Conservation (phyloP, 164 flowering plant species). For the Nymphaea thermarum region DNA sequence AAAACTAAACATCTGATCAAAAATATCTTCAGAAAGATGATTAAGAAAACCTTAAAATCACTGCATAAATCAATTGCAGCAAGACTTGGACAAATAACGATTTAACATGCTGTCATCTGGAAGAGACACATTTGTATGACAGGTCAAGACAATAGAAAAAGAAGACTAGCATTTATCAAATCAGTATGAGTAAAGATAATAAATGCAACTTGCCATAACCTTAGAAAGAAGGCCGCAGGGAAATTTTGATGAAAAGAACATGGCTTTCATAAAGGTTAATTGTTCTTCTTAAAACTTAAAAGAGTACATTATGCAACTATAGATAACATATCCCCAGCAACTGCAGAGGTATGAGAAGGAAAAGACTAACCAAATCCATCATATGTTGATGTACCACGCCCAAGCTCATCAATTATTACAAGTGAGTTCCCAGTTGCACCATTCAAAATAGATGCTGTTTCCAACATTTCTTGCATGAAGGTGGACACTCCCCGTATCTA, state of each 20-base stretch:
- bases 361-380: slow-evolving; percentile 90
- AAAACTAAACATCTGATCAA: too few relatives aligned
- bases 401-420: slow-evolving; percentile 94
- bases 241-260: not conserved
- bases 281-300: not conserved
- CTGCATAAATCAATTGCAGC: too few relatives aligned
- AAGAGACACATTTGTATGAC: too few relatives aligned
- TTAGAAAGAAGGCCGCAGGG: not conserved
- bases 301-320: not conserved
- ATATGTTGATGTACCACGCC: slow-evolving; percentile 98
- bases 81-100: too few relatives aligned
- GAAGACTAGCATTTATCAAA: too few relatives aligned
- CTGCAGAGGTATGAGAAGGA: not conserved
- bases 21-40: too few relatives aligned
- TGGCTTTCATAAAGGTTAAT: not conserved
- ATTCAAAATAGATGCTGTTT: slow-evolving; percentile 93
- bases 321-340: too few relatives aligned
- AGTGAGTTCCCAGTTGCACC: slow-evolving; percentile 91
- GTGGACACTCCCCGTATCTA: slow-evolving; percentile 96
- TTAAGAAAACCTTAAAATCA: too few relatives aligned
- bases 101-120: too few relatives aligned
- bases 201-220: too few relatives aligned
- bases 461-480: slow-evolving; percentile 99
- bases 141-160: too few relatives aligned
- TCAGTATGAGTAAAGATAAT: too few relatives aligned